Evolutionary conservation across 1,284 basidiomycete species (phyloP).

Genomic region (Cutaneotrichosporon spelunceum): DNA sequence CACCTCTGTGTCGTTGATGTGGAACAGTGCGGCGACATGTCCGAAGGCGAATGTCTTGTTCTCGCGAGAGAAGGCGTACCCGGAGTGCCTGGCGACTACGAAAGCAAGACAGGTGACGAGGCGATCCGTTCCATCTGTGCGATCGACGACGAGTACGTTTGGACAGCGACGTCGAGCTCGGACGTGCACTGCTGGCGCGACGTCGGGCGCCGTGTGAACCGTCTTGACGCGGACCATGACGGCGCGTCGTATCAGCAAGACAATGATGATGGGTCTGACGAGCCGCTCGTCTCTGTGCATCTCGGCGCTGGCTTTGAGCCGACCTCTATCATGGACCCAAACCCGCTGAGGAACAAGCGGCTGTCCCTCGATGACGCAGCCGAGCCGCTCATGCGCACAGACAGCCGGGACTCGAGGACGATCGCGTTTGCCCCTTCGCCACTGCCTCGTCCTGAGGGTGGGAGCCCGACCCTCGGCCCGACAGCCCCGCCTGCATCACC

Average conservation of each 20-base stretch:
- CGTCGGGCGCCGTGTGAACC: conserved; percentile 48
- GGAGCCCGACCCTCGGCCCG: neutral
- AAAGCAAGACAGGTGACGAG: conserved; percentile 55
- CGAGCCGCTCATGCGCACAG: conserved; percentile 25
- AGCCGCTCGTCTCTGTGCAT: conserved; percentile 4
- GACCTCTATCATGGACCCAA: conserved; percentile 22
- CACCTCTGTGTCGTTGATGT: conserved; percentile 86
- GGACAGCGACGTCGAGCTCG: conserved; percentile 83
- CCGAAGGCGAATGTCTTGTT: conserved; percentile 83
- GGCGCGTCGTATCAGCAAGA: conserved; percentile 26
- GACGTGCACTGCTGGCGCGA: conserved; percentile 77
- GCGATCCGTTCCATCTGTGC: conserved; percentile 82
- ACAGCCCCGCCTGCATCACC: conserved; percentile 12
- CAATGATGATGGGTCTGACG: conserved; percentile 11
- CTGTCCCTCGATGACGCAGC: conserved; percentile 24
- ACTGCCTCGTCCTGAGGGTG: conserved; percentile 10
- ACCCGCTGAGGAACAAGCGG: conserved; percentile 27
- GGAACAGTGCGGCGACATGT: conserved; percentile 71
- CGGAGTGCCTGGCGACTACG: conserved; percentile 25
- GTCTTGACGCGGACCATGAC: conserved; percentile 61
- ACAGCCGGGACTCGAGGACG: conserved; percentile 35
- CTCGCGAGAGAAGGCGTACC: conserved; percentile 64
- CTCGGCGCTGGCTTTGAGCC: conserved; percentile 29
- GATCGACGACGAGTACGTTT: conserved; percentile 80
- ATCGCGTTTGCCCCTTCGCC: conserved; percentile 44